These are phyloP conservation scores for Keithomyces neogunnii DNA, from an alignment of 2,329 filamentous ascomycete species.

Conservation along the genomic window DNA sequence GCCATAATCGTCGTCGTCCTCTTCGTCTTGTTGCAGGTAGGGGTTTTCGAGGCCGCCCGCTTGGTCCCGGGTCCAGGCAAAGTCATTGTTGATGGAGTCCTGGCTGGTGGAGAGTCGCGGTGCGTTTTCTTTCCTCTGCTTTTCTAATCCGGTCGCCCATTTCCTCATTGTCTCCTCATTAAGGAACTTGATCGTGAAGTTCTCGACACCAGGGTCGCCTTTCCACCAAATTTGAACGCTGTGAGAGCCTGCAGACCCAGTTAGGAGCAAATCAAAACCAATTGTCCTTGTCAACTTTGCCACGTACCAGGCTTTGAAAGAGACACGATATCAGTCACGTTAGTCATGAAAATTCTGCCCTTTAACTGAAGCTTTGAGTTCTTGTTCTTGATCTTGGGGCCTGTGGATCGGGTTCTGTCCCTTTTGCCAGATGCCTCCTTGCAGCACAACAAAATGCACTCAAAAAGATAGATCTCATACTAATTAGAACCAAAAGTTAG, in stretches of 20 bases:
- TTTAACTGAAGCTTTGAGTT: slow-evolving; percentile 87
- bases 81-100: slow-evolving; percentile 57
- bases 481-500: slow-evolving; percentile 27
- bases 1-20: slow-evolving; percentile 50
- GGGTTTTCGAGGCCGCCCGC: slow-evolving; percentile 68
- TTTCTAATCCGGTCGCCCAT: slow-evolving; percentile 75
- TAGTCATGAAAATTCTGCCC: slow-evolving; percentile 97
- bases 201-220: slow-evolving; percentile 89
- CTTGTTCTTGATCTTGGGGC: slow-evolving; percentile 51
- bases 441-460: slow-evolving; percentile 91
- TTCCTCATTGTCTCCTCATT: slow-evolving; percentile 92
- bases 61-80: slow-evolving; percentile 68
- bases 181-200: slow-evolving; percentile 87
- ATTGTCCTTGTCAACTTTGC: neutral
- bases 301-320: slow-evolving; percentile 74
- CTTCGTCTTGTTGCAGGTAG: slow-evolving; percentile 58
- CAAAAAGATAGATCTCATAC: slow-evolving; percentile 98
- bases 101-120: slow-evolving; percentile 37
- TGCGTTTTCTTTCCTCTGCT: slow-evolving; percentile 58
- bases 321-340: slow-evolving; percentile 90
- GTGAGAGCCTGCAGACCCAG: slow-evolving; percentile 61
- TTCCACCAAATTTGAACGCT: slow-evolving; percentile 99
- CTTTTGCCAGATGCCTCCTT: slow-evolving; percentile 82
- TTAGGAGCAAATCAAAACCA: slow-evolving; percentile 14
- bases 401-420: slow-evolving; percentile 49